Conservation (phyloP, 2,329 filamentous ascomycete species). For the Ophiostoma himal-ulmi region DNA sequence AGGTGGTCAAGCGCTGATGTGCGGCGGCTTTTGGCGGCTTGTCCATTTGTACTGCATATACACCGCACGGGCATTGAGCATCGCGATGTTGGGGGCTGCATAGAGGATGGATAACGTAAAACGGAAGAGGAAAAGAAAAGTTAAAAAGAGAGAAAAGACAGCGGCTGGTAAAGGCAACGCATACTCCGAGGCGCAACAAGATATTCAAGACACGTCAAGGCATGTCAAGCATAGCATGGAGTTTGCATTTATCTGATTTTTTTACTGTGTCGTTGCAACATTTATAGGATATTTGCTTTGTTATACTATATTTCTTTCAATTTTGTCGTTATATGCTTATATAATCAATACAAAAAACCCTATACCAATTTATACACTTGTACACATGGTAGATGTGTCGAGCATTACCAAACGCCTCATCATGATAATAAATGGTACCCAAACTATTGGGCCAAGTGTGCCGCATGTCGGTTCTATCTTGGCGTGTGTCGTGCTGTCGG, state of each 20-base stretch:
- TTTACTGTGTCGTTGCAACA: not conserved
- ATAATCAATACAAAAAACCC: not conserved
- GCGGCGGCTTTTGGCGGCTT: not conserved
- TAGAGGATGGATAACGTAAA: not conserved
- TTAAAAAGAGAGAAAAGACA: not conserved
- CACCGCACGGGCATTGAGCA: not conserved
- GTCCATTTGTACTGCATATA: not conserved
- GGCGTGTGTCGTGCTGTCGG: too few relatives aligned
- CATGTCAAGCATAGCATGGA: not conserved
- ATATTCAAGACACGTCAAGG: not conserved
- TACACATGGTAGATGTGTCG: too few relatives aligned
- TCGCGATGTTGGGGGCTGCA: not conserved
- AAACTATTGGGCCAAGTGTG: too few relatives aligned
- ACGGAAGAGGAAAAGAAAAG: not conserved
- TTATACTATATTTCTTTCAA: not conserved
- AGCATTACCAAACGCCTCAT: not conserved
- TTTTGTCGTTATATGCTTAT: not conserved
- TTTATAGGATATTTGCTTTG: not conserved
- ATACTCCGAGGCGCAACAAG: not conserved
- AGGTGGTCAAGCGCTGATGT: not conserved
- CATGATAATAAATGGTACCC: not conserved
- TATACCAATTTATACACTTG: too few relatives aligned
- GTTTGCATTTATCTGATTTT: not conserved
- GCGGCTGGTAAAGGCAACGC: not conserved
- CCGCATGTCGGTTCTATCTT: too few relatives aligned